Conservation (phyloP, 306 rosid species). For the Chamaecrista fasciculata region DNA sequence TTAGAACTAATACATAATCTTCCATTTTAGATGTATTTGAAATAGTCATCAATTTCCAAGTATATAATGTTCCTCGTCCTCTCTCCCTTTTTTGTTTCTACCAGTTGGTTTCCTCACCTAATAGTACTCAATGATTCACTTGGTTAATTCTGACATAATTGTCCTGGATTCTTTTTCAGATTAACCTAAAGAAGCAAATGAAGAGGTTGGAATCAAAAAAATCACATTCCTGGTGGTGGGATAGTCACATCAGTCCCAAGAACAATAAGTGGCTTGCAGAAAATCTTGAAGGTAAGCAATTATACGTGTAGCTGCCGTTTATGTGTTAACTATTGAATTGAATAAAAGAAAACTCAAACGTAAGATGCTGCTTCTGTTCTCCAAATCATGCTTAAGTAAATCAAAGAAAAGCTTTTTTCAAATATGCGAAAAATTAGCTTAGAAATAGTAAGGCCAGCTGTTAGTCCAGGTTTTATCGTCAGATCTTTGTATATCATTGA, state of each 20-base stretch:
- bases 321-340: slow-evolving; percentile 14
- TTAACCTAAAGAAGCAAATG: slow-evolving; percentile 41
- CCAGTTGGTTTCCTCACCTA: not conserved
- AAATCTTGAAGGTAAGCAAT: slow-evolving; percentile 72
- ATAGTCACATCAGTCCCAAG: slow-evolving; percentile 72
- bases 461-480: not conserved
- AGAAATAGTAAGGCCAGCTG: not conserved
- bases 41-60: not conserved
- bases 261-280: slow-evolving; percentile 89
- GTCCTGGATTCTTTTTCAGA: slow-evolving; percentile 39
- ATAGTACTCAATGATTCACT: not conserved
- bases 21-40: not conserved
- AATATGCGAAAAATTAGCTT: not conserved
- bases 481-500: not conserved
- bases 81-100: too few relatives aligned
- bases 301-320: slow-evolving; percentile 15
- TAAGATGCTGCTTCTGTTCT: not conserved
- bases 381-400: not conserved
- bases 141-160: not conserved
- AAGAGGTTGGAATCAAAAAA: slow-evolving; percentile 66
- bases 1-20: not conserved
- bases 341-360: not conserved
- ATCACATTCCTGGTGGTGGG: slow-evolving; percentile 98
- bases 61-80: not conserved
- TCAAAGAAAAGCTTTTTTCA: not conserved